Base-by-base conservation (phyloP, 1,284 basidiomycete genomes). In the Pseudozyma thailandica region DNA sequence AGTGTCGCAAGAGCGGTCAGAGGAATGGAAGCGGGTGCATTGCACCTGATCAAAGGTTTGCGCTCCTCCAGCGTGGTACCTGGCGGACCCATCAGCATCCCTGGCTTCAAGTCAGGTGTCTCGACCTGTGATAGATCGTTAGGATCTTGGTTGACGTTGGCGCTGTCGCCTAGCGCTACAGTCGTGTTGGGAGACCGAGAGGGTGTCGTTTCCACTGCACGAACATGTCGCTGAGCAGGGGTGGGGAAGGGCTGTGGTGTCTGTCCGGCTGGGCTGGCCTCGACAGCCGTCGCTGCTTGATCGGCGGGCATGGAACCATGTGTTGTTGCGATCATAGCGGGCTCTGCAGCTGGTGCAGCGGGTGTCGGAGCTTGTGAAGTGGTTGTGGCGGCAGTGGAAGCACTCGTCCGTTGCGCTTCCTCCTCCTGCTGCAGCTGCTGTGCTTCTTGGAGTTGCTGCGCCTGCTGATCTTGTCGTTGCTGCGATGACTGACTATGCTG, bases 191-290 rank as follows among this genome's bases (percentile, higher is more conserved):
- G 28, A 6, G 50, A 10, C 26, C 39, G 58, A 7, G 47, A 62
- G 0, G 59, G 60, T 2, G 57, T 61, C 6, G 46, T 31, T 26
- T 52, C 27, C 16, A 52, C n/a, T 6, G 57, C 53, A 15, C 52
- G 61, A 1, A 50, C 6, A 8, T 60, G 56, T 0, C 68, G 52
- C 27, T 71, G 68, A 12, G 56, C 68, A 20, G 68, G 68, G 2
- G 68, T 71, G 1, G 68, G 68, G 37, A 71, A 64, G 5, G 68
- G 57, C 26, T 46, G 54, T 27, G 50, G 50, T 0, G 56, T 45
- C 26, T 49, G 23, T n/a, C 48, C 38, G 0, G 49, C 27, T 18
- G 56, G 56, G 41, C 61, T 60, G 1, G 55, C 43, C 12, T 51
- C 51, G 1, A 23, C 39, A 16, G 39, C 37, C 3, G 56, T 18